Percentiles rank a stretch among this genome's conserved stretches.
Conservation (phyloP, 2,329 filamentous ascomycete species). For the Pseudogymnoascus sp. region DNA sequence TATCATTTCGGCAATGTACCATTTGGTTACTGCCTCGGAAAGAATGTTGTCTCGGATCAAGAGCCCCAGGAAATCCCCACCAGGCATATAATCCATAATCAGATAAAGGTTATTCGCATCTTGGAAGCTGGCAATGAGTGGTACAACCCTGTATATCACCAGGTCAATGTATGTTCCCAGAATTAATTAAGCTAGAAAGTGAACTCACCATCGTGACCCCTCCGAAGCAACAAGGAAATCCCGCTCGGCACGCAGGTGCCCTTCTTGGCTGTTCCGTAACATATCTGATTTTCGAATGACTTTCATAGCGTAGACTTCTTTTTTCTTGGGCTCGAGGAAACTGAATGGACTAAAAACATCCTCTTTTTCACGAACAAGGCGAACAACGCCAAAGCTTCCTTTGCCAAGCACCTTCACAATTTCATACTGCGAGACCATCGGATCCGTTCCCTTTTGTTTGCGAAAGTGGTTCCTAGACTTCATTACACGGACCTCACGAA, state of each 20-base stretch:
- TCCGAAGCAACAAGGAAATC: conserved; percentile 88
- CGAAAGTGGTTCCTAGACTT: conserved; percentile 47
- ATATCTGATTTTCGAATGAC: conserved; percentile 92
- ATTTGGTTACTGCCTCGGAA: conserved; percentile 69
- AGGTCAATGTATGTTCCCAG: background rate
- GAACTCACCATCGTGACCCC: conserved; percentile 65
- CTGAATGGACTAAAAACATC: conserved; percentile 19
- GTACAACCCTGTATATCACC: conserved; percentile 59
- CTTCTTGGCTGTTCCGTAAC: conserved; percentile 85
- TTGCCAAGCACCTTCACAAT: conserved; percentile 77
- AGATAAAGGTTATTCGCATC: conserved; percentile 79
- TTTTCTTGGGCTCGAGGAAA: conserved; percentile 24
- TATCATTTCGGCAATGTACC: conserved; percentile 94
- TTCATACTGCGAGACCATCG: conserved; percentile 63
- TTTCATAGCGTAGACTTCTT: conserved; percentile 88
- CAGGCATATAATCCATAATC: conserved; percentile 98
- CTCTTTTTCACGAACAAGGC: conserved; percentile 67
- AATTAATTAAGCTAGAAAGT: background rate
- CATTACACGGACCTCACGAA: conserved; percentile 65
- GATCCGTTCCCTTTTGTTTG: conserved; percentile 35
- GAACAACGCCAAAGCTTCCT: conserved; percentile 89
- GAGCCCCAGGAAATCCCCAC: conserved; percentile 84
- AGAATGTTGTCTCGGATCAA: conserved; percentile 80
- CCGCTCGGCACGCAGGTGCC: conserved; percentile 81
- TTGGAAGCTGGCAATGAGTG: conserved; percentile 82